Evolutionary conservation across 2,329 filamentous ascomycete genomes (phyloP), one percentile per base, ranked within the genome.

Genomic region (Orbilia brochopaga): DNA sequence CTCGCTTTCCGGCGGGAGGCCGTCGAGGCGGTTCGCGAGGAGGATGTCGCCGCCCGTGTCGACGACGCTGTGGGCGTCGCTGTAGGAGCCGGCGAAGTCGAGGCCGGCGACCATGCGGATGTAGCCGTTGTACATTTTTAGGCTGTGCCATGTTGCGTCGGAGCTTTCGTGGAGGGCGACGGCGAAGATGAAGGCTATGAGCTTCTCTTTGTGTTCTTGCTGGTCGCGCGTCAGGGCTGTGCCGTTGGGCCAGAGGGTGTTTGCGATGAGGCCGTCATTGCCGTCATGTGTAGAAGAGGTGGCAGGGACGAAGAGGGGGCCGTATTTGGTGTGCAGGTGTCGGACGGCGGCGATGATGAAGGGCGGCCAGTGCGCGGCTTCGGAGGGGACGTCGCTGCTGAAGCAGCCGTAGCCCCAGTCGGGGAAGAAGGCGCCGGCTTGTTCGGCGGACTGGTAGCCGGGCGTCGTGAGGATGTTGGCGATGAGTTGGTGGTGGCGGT

Each of bases 381-480:
- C 76, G 51, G 76, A 58, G 17, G 58, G 42, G n/a, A 60, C 64
- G 30, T 76, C 74, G 30, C 74, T 76, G 24, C 66, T 74, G 63
- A 77, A 74, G 53, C 76, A 77, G 44, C 75, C 74, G 65, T 77
- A 77, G 35, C 76, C 76, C 76, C 76, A 77, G 72, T 77, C 76
- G 1, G 76, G 76, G 63, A 77, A 77, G 74, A 77, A 77, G 48
- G 76, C 75, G 8, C 76, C 76, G 37, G 76, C 74, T 52, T 77
- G 76, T n/a, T 75, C 53, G 21, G 73, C 74, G 2, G 73, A 56
- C 19, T 48, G 69, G 58, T 74, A 69, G 8, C 40, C 40, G 8
- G 73, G 19, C 5, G 53, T 30, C 10, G 51, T 63, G 23, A 77
- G 74, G 30, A 76, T 62, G 0, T 56, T 50, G 4, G 75, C 74